Percentiles rank a stretch among this genome's conserved stretches.
phyloP scores from a whole-genome alignment of 192 early-diverging fungal species.

The Rhizophlyctis rosea region DNA sequence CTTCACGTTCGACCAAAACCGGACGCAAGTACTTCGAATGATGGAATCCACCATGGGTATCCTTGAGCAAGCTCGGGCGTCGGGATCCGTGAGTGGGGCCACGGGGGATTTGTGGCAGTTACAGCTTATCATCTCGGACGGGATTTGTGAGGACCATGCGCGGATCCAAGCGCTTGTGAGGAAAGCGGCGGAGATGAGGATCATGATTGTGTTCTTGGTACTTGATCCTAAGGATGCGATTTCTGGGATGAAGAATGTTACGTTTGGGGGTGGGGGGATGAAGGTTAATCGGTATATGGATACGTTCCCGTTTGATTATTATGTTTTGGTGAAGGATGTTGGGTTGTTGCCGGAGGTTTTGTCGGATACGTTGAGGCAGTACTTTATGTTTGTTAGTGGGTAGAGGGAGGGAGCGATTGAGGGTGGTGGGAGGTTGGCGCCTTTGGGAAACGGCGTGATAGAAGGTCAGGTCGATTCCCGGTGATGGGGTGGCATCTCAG shows the following conservation, averaged over 20 bases:
- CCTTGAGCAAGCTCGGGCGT: constrained; percentile 68
- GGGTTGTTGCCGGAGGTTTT: constrained; percentile 83
- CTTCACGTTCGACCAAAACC: constrained; percentile 87
- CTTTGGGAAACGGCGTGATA: too few relatives aligned
- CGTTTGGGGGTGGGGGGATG: constrained; percentile 67
- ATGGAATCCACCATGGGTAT: constrained; percentile 81
- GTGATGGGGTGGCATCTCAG: too few relatives aligned
- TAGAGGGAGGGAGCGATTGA: neutral
- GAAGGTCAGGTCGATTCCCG: too few relatives aligned
- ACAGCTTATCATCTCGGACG: constrained; percentile 94
- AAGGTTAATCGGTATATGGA: constrained; percentile 84
- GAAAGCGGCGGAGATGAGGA: constrained; percentile 74
- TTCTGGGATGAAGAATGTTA: constrained; percentile 84
- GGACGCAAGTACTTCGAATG: constrained; percentile 80
- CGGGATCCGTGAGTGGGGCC: constrained; percentile 29
- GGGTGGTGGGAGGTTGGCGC: neutral
- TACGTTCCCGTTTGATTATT: constrained; percentile 98
- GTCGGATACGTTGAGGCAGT: constrained; percentile 92
- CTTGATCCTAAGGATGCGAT: constrained; percentile 89
- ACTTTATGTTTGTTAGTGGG: constrained; percentile 76
- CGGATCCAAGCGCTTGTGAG: constrained; percentile 79
- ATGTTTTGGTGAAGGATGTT: constrained; percentile 86
- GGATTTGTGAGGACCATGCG: constrained; percentile 93
- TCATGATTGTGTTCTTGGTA: constrained; percentile 96
- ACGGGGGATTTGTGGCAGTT: constrained; percentile 89